Evolutionary conservation across 164 flowering plant species (phyloP).

Genomic region (Kalanchoe fedtschenkoi): DNA sequence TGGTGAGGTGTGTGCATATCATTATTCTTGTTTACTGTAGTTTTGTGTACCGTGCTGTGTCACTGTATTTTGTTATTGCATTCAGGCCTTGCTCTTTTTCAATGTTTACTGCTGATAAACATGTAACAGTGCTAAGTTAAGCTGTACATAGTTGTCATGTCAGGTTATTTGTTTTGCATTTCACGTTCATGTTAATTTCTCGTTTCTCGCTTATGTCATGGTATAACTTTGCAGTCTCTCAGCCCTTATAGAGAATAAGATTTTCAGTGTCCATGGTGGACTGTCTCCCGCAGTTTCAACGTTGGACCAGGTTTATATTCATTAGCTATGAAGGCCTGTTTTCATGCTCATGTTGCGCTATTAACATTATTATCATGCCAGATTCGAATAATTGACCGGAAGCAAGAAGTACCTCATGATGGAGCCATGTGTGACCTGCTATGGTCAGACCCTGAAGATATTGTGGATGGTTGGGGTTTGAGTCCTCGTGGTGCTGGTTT

Average conservation of each 20-base stretch:
- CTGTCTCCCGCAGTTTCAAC: constrained; percentile 92
- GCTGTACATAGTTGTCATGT: too few relatives aligned
- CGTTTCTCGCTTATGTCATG: not conserved
- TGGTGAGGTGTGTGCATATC: too few relatives aligned
- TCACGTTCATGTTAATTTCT: too few relatives aligned
- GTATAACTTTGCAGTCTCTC: constrained; percentile 50
- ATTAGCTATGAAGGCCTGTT: constrained; percentile 1
- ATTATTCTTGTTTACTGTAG: too few relatives aligned
- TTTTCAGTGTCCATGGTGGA: constrained; percentile 97
- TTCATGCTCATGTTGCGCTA: not conserved
- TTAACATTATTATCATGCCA: constrained; percentile 18
- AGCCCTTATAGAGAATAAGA: constrained; percentile 86
- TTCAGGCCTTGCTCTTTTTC: too few relatives aligned
- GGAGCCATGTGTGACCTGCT: constrained; percentile 99
- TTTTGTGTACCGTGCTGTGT: too few relatives aligned
- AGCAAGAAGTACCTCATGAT: constrained; percentile 99
- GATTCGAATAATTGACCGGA: constrained; percentile 91
- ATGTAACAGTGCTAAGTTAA: too few relatives aligned
- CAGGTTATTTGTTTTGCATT: too few relatives aligned
- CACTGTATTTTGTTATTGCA: too few relatives aligned
- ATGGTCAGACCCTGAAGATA: constrained; percentile 99
- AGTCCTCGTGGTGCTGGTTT: constrained; percentile 99
- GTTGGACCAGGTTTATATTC: constrained; percentile 66
- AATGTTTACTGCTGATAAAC: too few relatives aligned
- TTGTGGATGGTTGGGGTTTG: constrained; percentile 97